These are phyloP conservation scores for Eimeria tenella DNA, from an alignment of 169 alveolate genomes.

Conservation along the genomic window DNA sequence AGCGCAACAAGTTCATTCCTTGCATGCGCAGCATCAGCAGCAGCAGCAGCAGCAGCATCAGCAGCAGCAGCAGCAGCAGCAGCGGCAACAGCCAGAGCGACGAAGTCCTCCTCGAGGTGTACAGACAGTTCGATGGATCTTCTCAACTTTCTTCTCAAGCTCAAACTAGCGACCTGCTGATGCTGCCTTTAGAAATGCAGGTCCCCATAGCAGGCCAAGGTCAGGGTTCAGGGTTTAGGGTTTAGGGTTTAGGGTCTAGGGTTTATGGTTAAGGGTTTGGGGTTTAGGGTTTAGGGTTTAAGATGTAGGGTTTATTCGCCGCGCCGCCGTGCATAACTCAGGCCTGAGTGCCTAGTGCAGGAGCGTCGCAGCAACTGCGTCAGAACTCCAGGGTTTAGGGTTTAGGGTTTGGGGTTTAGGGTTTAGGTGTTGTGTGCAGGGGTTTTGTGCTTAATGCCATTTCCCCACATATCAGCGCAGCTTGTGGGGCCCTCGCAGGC, in stretches of 20 bases:
- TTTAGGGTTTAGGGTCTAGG: neutral
- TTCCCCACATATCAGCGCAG: constrained; percentile 51
- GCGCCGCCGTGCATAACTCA: too few species aligned
- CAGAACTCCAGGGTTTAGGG: too few species aligned
- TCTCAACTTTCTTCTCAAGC: neutral
- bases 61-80: constrained; percentile 10
- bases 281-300: neutral
- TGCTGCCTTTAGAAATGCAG: constrained; percentile 39
- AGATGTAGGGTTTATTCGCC: too few species aligned
- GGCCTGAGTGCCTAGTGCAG: too few species aligned
- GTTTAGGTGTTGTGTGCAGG: neutral
- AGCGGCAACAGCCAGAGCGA: constrained; percentile 18
- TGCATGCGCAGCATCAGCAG: constrained; percentile 26
- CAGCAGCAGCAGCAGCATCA: constrained; percentile 35
- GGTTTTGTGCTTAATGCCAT: constrained; percentile 50
- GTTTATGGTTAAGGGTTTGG: neutral
- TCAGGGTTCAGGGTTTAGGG: neutral
- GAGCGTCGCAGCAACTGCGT: too few species aligned
- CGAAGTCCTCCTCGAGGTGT: constrained; percentile 53
- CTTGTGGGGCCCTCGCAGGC: constrained; percentile 63
- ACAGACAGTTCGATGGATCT: constrained; percentile 40
- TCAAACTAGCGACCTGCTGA: constrained; percentile 20
- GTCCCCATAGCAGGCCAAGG: constrained; percentile 56
- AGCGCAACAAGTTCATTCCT: constrained; percentile 28
- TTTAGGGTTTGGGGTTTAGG: too few species aligned